Evolutionary conservation across 805 yeast genomes (phyloP).

Genomic region (Ogataea neopini): DNA sequence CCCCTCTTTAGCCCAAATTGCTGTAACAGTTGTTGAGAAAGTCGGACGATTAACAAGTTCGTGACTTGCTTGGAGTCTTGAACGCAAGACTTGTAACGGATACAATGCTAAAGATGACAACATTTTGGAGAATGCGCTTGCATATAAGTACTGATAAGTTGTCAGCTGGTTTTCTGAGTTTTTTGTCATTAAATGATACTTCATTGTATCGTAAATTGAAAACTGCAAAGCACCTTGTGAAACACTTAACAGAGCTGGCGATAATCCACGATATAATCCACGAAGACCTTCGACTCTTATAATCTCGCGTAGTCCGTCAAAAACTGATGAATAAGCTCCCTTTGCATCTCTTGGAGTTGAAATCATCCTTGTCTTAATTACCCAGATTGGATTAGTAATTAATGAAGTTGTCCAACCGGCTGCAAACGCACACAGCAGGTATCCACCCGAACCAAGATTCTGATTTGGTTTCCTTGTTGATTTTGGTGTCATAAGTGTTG

Average conservation of each 20-base stretch:
- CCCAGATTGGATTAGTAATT: conserved; percentile 94
- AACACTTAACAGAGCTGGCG: conserved; percentile 76
- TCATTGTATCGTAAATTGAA: conserved; percentile 79
- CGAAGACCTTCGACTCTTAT: conserved; percentile 54
- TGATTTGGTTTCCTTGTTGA: conserved; percentile 29
- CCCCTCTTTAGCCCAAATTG: conserved; percentile 54
- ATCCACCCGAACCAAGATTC: conserved; percentile 43
- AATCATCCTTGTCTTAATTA: conserved; percentile 84
- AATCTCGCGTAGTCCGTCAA: conserved; percentile 54
- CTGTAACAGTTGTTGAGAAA: conserved; percentile 36
- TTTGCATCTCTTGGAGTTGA: conserved; percentile 47
- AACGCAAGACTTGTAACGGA: conserved; percentile 80
- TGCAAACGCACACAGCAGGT: conserved; percentile 54
- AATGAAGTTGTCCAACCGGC: conserved; percentile 80
- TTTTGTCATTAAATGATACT: conserved; percentile 36
- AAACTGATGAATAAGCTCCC: conserved; percentile 58
- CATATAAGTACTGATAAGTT: conserved; percentile 58
- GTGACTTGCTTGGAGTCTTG: conserved; percentile 65
- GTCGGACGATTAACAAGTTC: conserved; percentile 21
- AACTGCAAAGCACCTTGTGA: conserved; percentile 89
- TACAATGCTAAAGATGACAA: conserved; percentile 68
- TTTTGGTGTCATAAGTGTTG: not conserved
- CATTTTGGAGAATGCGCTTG: conserved; percentile 70
- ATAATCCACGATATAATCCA: conserved; percentile 83
- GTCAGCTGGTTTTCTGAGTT: conserved; percentile 34